These are phyloP conservation scores for Claviceps purpurea DNA, from an alignment of 2,329 filamentous ascomycete genomes.

Conservation along the genomic window DNA sequence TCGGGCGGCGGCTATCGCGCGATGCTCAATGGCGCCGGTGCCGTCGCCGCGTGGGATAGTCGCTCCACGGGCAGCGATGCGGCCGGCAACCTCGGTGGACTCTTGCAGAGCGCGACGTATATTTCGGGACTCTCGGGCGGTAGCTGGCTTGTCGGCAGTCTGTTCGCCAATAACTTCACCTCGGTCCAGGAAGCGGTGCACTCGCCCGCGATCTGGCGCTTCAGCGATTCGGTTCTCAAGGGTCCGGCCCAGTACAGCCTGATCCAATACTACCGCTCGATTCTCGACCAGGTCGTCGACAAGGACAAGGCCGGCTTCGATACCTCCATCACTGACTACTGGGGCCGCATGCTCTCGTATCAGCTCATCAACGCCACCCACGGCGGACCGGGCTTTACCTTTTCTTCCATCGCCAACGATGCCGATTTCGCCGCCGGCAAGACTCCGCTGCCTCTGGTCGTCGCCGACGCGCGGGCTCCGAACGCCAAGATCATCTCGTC, in stretches of 20 bases:
- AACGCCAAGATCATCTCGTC: constrained; percentile 28
- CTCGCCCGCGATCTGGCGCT: constrained; percentile 26
- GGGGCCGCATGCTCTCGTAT: constrained; percentile 75
- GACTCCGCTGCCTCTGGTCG: constrained; percentile 35
- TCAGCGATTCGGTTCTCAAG: constrained; percentile 27
- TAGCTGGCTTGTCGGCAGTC: constrained; percentile 70
- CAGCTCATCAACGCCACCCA: constrained; percentile 67
- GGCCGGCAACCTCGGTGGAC: constrained; percentile 59
- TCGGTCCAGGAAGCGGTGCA: constrained; percentile 31
- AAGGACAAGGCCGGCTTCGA: constrained; percentile 30
- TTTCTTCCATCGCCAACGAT: constrained; percentile 50
- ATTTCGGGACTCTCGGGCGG: constrained; percentile 70
- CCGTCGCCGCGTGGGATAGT: constrained; percentile 64
- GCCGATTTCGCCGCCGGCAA: constrained; percentile 27
- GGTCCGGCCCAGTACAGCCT: constrained; percentile 24
- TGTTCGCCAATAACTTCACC: constrained; percentile 76
- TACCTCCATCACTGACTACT: constrained; percentile 74
- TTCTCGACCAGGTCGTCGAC: constrained; percentile 21
- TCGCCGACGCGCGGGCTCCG: constrained; percentile 34
- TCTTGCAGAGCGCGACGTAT: constrained; percentile 73
- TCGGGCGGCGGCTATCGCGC: constrained; percentile 81
- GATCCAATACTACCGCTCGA: constrained; percentile 24
- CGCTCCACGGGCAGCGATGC: constrained; percentile 39
- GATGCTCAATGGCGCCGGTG: constrained; percentile 72
- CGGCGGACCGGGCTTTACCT: constrained; percentile 67